phyloP scores from a whole-genome alignment of 257 asterid species.

The Scutellaria barbata region DNA sequence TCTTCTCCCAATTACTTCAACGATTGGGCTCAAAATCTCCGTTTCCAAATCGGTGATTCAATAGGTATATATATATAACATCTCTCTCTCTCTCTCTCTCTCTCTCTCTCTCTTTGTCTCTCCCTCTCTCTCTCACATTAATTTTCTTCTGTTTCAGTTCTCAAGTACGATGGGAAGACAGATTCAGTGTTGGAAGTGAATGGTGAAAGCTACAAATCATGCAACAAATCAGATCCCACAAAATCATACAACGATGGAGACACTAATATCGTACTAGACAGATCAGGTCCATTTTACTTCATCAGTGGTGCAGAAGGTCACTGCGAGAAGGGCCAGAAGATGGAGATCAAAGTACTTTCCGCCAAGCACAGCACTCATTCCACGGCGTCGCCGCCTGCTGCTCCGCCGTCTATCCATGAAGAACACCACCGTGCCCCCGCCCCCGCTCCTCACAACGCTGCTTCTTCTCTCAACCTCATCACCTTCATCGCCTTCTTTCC shows the following conservation, averaged over 20 bases:
- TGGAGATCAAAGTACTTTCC: slow-evolving; percentile 51
- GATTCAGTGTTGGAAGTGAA: slow-evolving; percentile 60
- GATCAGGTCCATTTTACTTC: slow-evolving; percentile 60
- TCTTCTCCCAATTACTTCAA: slow-evolving; percentile 50
- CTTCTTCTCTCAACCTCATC: slow-evolving; percentile 1
- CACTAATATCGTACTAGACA: slow-evolving; percentile 45
- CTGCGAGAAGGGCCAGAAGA: slow-evolving; percentile 63
- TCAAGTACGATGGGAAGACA: slow-evolving; percentile 54
- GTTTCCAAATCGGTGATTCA: slow-evolving; percentile 64
- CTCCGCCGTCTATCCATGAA: slow-evolving; percentile 21
- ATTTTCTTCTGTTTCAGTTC: slow-evolving; percentile 39
- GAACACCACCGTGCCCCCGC: slow-evolving; percentile 34
- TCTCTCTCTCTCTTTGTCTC: neutral
- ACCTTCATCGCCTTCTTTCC: slow-evolving; percentile 20
- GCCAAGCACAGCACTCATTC: slow-evolving; percentile 29
- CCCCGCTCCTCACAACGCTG: slow-evolving; percentile 45
- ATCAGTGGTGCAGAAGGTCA: slow-evolving; percentile 73
- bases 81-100: neutral
- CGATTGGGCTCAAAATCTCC: slow-evolving; percentile 53
- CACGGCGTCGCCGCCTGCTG: slow-evolving; percentile 37
- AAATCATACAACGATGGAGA: slow-evolving; percentile 50
- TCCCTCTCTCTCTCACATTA: no score
- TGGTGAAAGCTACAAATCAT: slow-evolving; percentile 46
- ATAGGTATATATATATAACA: slow-evolving; percentile 44
- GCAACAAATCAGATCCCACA: slow-evolving; percentile 52